Evolutionary conservation across 2,329 filamentous ascomycete species (phyloP).

Genomic region (Plectosphaerella plurivora): DNA sequence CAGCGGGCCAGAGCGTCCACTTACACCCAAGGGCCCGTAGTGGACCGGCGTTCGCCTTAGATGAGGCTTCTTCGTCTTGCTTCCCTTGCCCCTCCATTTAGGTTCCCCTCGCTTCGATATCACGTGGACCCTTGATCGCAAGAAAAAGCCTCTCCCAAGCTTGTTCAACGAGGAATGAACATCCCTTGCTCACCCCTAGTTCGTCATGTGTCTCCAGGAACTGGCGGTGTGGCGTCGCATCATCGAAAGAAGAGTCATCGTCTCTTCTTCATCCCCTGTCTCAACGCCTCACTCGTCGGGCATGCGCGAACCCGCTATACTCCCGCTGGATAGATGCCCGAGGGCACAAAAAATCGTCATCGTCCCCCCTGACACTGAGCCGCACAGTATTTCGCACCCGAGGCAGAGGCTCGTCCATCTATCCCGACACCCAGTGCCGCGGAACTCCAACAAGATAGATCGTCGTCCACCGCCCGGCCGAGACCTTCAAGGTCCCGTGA

Average conservation of each 20-base stretch:
- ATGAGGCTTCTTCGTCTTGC: neutral
- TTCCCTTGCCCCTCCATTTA: neutral
- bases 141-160: no score
- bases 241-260: neutral
- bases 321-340: no score
- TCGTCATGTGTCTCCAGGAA: no score
- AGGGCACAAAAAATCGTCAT: no score
- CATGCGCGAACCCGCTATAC: no score
- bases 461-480: neutral
- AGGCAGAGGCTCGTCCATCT: neutral
- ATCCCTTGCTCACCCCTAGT: no score
- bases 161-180: no score
- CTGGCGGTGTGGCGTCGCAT: neutral
- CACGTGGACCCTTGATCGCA: neutral
- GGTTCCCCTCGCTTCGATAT: neutral
- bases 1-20: neutral
- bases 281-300: no score
- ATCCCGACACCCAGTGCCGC: neutral
- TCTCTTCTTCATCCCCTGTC: no score
- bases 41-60: neutral
- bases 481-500: neutral
- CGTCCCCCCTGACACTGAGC: no score
- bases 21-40: neutral
- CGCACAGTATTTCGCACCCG: no score
- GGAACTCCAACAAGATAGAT: no score